Evolutionary conservation across 1,284 basidiomycete species (phyloP).

Genomic region (Ustilago lituana): DNA sequence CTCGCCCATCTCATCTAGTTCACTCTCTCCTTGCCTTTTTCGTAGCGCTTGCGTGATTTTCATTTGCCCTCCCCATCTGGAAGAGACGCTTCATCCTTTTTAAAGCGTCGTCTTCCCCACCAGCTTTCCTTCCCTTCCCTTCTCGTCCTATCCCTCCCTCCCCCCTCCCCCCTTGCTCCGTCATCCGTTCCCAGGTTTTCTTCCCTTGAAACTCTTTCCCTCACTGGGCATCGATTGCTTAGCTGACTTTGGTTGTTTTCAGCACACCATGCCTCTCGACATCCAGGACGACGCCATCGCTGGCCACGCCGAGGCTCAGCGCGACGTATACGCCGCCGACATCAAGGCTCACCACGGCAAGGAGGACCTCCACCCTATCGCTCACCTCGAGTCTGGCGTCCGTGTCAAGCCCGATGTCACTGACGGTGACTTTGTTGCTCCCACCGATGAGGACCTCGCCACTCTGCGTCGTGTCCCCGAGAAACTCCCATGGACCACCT

Average conservation of each 20-base stretch:
- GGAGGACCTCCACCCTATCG: constrained; percentile 39
- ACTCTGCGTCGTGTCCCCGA: constrained; percentile 63
- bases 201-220: background rate
- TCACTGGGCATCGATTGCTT: background rate
- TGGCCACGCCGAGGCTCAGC: constrained; percentile 41
- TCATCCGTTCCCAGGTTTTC: background rate
- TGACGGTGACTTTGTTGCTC: constrained; percentile 42
- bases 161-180: background rate
- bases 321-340: constrained; percentile 38
- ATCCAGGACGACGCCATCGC: constrained; percentile 47
- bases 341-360: constrained; percentile 35
- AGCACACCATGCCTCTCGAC: constrained; percentile 32
- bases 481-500: constrained; percentile 61
- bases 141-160: background rate
- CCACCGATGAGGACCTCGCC: constrained; percentile 58
- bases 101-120: background rate
- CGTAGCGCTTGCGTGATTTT: constrained; percentile 9
- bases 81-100: background rate
- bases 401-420: constrained; percentile 28
- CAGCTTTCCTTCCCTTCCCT: constrained; percentile 1
- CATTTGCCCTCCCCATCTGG: background rate
- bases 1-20: background rate
- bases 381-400: constrained; percentile 40
- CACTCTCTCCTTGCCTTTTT: background rate
- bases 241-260: background rate